Conservation (phyloP, 306 rosid species). For the Trifolium fragiferum region DNA sequence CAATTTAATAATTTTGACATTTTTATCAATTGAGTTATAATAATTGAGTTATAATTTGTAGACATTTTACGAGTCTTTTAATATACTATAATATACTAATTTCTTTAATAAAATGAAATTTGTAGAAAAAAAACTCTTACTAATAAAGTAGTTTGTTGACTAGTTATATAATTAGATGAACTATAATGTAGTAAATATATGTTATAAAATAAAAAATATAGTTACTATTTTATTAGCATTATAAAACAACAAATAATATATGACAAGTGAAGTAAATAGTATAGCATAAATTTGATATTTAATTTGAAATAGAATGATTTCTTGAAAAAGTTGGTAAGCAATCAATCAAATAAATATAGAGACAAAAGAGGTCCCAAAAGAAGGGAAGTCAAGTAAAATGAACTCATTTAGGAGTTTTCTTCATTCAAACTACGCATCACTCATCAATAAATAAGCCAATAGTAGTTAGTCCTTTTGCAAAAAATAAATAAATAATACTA, state of each 20-base stretch:
- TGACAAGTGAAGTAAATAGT: neutral
- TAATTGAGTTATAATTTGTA: too few species aligned
- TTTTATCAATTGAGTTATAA: too few species aligned
- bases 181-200: neutral
- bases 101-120: too few species aligned
- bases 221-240: neutral
- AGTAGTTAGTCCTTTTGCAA: neutral
- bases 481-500: neutral
- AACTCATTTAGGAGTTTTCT: conserved; percentile 22
- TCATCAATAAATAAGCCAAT: neutral
- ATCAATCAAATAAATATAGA: conserved; percentile 17
- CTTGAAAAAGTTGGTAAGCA: neutral
- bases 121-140: too few species aligned
- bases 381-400: conserved; percentile 35
- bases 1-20: too few species aligned
- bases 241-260: neutral
- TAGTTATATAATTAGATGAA: neutral
- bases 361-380: conserved; percentile 28
- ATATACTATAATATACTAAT: too few species aligned
- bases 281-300: neutral
- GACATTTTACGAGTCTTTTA: too few species aligned
- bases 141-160: too few species aligned
- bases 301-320: neutral
- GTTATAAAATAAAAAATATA: neutral
- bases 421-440: conserved; percentile 12